These are phyloP conservation scores for Piromyces finnis DNA, from an alignment of 192 early-diverging fungal genomes.

Conservation along the genomic window DNA sequence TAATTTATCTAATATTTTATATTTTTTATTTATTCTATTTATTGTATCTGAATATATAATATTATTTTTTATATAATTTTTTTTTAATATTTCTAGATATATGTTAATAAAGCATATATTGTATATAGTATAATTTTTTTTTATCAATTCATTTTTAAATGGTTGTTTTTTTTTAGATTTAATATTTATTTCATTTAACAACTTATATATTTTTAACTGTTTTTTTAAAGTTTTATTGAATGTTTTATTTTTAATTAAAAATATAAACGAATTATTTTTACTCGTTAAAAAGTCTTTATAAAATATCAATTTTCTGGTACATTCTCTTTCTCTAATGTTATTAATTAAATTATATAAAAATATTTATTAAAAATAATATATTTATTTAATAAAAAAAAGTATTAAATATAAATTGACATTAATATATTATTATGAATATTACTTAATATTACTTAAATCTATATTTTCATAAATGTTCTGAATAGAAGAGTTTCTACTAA, in stretches of 20 bases:
- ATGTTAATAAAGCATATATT: neutral
- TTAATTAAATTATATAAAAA: too few relatives aligned
- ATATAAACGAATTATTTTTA: neutral
- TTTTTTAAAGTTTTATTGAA: neutral
- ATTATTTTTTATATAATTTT: neutral
- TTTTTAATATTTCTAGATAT: neutral
- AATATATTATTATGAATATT: neutral
- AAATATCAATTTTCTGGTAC: neutral
- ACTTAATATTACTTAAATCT: neutral
- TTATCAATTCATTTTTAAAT: neutral
- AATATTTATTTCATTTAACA: neutral
- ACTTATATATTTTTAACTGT: neutral
- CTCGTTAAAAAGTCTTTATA: neutral
- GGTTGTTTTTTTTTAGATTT: neutral
- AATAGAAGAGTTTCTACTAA: neutral
- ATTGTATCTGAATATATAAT: neutral
- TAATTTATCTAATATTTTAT: neutral
- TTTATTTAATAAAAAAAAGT: too few relatives aligned
- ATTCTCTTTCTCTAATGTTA: neutral
- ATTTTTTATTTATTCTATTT: neutral
- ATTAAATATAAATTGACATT: too few relatives aligned
- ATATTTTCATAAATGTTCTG: neutral
- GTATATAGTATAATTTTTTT: neutral
- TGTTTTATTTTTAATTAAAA: neutral
- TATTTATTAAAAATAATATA: too few relatives aligned